A percentile compares a stretch with the other conserved stretches of the same genome.
Evolutionary conservation across 768 basidiomycete genomes (phyloP).

Genomic region (Lactarius quietus): DNA sequence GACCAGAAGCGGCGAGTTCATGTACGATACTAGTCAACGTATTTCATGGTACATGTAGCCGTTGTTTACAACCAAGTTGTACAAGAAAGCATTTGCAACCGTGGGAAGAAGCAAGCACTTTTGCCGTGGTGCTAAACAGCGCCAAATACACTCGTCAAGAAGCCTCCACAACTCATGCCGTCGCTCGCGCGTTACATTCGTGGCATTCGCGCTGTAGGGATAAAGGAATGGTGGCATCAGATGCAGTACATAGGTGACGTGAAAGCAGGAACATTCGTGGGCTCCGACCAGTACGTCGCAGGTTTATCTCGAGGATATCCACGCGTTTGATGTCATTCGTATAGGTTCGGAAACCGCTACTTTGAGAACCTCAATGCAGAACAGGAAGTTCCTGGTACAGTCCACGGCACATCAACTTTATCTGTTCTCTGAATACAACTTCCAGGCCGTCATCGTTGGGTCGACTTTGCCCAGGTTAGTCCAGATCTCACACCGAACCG

Average conservation of each 20-base stretch:
- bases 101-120: background rate
- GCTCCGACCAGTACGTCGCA: slow-evolving; percentile 73
- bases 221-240: slow-evolving; percentile 87
- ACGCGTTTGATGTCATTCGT: slow-evolving; percentile 15
- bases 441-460: slow-evolving; percentile 92
- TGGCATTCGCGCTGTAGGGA: slow-evolving; percentile 67
- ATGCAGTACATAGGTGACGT: slow-evolving; percentile 94
- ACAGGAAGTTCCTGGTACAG: slow-evolving; percentile 84
- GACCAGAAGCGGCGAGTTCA: background rate
- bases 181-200: slow-evolving; percentile 75
- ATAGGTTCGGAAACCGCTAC: slow-evolving; percentile 90
- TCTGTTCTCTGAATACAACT: background rate
- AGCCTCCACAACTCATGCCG: slow-evolving; percentile 46
- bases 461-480: slow-evolving; percentile 83
- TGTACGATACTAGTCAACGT: slow-evolving; percentile 12
- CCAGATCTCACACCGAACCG: background rate
- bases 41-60: slow-evolving; percentile 15
- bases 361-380: slow-evolving; percentile 86
- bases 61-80: slow-evolving; percentile 3
- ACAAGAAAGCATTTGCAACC: background rate
- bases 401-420: no score
- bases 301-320: background rate
- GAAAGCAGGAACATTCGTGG: slow-evolving; percentile 75
- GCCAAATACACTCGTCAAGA: slow-evolving; percentile 19
- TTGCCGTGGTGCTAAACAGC: slow-evolving; percentile 15